Conservation (phyloP, 495 filamentous ascomycete genomes). For the Penicillium cinerascens region DNA sequence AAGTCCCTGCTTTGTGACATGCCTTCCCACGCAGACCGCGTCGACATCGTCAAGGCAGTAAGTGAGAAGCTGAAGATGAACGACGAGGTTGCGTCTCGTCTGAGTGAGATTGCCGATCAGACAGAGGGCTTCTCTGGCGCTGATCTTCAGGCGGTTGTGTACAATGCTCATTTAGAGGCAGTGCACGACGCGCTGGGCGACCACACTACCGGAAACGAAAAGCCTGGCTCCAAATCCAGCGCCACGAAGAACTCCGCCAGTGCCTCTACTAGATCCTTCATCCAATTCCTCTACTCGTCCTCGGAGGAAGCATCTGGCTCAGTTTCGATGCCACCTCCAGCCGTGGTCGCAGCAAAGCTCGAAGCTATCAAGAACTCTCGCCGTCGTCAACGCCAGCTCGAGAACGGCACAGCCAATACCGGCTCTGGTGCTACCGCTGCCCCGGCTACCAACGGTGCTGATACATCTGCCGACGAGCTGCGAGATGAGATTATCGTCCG, state of each 20-base stretch:
- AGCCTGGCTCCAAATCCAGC: constrained; percentile 34
- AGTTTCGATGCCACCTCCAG: constrained; percentile 55
- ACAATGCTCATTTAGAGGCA: constrained; percentile 94
- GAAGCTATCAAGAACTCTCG: constrained; percentile 66
- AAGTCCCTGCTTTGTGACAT: constrained; percentile 89
- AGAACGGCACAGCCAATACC: constrained; percentile 38
- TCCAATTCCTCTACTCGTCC: constrained; percentile 78
- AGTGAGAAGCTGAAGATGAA: constrained; percentile 71
- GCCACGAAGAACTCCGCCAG: constrained; percentile 23
- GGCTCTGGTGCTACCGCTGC: constrained; percentile 8
- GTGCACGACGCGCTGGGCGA: constrained; percentile 88
- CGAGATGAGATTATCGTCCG: constrained; percentile 73
- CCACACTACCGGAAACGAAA: constrained; percentile 36
- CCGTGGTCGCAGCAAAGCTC: constrained; percentile 70
- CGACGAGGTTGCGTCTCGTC: constrained; percentile 48
- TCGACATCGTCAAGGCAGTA: constrained; percentile 83
- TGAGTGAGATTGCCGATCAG: constrained; percentile 64
- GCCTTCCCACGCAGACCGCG: constrained; percentile 69
- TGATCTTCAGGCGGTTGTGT: constrained; percentile 90
- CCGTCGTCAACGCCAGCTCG: constrained; percentile 54
- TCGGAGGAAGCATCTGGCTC: constrained; percentile 47
- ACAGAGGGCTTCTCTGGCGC: constrained; percentile 95
- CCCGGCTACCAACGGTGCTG: constrained; percentile 26
- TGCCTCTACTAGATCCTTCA: constrained; percentile 53
- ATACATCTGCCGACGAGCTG: constrained; percentile 29